A percentile compares a stretch with the other conserved stretches of the same genome.
These are phyloP conservation scores for Penicillium odoratum DNA, from an alignment of 495 filamentous ascomycete species.

Conservation along the genomic window DNA sequence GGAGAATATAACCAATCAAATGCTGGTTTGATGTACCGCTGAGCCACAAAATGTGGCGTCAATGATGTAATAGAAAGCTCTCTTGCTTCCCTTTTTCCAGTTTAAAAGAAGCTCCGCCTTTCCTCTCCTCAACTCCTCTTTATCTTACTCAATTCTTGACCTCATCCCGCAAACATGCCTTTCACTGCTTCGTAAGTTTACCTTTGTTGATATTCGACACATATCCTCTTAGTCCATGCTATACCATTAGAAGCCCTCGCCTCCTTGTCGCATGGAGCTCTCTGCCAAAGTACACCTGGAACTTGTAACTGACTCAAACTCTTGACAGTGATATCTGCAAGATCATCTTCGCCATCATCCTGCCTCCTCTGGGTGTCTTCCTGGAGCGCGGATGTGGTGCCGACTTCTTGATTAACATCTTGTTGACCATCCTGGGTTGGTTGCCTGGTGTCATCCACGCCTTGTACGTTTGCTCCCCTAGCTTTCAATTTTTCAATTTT, in stretches of 20 bases:
- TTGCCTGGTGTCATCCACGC: slow-evolving; percentile 76
- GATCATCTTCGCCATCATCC: slow-evolving; percentile 83
- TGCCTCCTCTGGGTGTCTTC: slow-evolving; percentile 90
- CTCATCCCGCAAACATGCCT: slow-evolving; percentile 49
- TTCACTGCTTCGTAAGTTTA: slow-evolving; percentile 63
- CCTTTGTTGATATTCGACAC: background rate
- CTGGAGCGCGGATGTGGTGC: slow-evolving; percentile 81
- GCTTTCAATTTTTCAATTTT: background rate
- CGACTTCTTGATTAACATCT: slow-evolving; percentile 85
- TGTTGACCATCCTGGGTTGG: slow-evolving; percentile 80
- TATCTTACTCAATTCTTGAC: background rate
- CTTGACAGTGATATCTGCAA: slow-evolving; percentile 79
- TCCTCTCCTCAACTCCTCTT: slow-evolving; percentile 6
- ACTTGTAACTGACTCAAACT: slow-evolving; percentile 3
- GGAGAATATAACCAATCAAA: slow-evolving; percentile 1
- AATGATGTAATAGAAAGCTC: slow-evolving; percentile 27
- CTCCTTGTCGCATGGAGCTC: slow-evolving; percentile 1
- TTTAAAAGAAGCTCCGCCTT: slow-evolving; percentile 26
- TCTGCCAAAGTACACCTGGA: background rate
- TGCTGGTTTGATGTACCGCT: background rate
- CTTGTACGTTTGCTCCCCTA: slow-evolving; percentile 50
- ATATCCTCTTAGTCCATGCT: background rate
- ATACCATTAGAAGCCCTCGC: background rate
- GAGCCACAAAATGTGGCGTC: slow-evolving; percentile 17
- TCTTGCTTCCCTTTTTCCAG: slow-evolving; percentile 7